These are phyloP conservation scores for Tricharina praecox DNA, from an alignment of 495 filamentous ascomycete species.

Conservation along the genomic window DNA sequence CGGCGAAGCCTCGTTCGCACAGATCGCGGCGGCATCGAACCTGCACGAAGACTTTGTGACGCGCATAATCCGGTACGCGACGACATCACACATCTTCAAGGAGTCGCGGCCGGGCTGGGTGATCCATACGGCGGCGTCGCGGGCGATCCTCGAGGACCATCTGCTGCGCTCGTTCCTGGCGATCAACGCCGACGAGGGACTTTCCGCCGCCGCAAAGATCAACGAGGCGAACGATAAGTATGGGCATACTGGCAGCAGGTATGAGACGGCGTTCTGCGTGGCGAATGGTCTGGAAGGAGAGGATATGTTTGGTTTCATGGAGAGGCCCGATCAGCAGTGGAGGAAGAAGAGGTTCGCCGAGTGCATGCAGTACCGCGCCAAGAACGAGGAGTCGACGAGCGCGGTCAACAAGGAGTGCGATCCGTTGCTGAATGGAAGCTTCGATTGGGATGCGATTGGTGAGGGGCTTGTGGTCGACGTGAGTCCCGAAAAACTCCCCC, in stretches of 20 bases:
- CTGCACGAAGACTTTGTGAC: neutral
- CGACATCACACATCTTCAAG: constrained; percentile 5
- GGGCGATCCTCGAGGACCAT: neutral
- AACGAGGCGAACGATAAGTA: neutral
- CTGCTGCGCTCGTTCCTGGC: neutral
- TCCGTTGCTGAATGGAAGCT: neutral
- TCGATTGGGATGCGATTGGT: constrained; percentile 12
- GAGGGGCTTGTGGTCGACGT: constrained; percentile 11
- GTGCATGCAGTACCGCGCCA: neutral
- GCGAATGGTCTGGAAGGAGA: constrained; percentile 7
- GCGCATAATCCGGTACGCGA: constrained; percentile 6
- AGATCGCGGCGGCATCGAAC: neutral
- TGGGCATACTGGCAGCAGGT: neutral
- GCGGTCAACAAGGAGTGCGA: neutral
- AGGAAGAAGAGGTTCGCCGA: constrained; percentile 4
- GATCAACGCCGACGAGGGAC: neutral
- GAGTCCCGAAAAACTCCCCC: neutral
- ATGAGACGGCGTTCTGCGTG: constrained; percentile 10
- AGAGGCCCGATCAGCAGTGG: constrained; percentile 5
- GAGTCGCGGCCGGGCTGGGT: neutral
- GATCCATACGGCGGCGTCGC: constrained; percentile 1
- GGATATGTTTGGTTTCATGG: constrained; percentile 6
- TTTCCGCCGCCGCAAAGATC: neutral
- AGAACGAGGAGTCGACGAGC: no score
- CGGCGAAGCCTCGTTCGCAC: neutral